A percentile compares a stretch with the other conserved stretches of the same genome.
Conservation (phyloP, 176 grass and related monocot genomes). For the Rhynchospora tenuis region DNA sequence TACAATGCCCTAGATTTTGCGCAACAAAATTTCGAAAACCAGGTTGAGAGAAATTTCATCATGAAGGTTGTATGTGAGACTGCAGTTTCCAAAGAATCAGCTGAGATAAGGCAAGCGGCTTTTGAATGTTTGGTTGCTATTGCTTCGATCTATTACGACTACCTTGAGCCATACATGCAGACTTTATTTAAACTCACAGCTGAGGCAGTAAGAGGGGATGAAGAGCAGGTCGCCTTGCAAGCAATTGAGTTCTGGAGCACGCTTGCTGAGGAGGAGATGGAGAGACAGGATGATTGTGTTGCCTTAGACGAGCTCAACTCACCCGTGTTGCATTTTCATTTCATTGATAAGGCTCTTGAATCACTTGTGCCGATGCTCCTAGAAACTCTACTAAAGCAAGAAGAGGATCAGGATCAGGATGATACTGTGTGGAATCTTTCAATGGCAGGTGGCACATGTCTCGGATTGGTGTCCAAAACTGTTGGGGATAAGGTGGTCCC, state of each 20-base stretch:
- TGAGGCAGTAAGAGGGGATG: constrained; percentile 67
- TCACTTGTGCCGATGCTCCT: constrained; percentile 84
- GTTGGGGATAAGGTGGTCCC: constrained; percentile 65
- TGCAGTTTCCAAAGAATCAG: constrained; percentile 57
- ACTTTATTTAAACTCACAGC: constrained; percentile 69
- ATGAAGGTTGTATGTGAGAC: constrained; percentile 92
- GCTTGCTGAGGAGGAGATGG: constrained; percentile 92
- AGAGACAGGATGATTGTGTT: constrained; percentile 53
- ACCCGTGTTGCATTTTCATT: constrained; percentile 46
- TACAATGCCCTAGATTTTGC: constrained; percentile 85
- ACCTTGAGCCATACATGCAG: constrained; percentile 68
- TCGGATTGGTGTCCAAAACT: constrained; percentile 71
- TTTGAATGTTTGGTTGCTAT: constrained; percentile 89
- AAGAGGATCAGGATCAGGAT: constrained; percentile 92
- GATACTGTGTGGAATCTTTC: constrained; percentile 74
- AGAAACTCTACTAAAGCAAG: constrained; percentile 85
- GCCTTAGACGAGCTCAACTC: constrained; percentile 57
- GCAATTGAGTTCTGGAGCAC: constrained; percentile 94
- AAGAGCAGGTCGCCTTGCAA: constrained; percentile 64
- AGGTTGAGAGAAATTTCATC: constrained; percentile 81
- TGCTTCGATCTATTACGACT: constrained; percentile 75
- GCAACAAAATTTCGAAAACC: constrained; percentile 90
- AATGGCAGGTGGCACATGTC: constrained; percentile 70
- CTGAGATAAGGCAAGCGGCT: constrained; percentile 72
- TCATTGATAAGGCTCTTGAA: constrained; percentile 81